Base-by-base conservation (phyloP, 306 rosid genomes). In the Pterocarpus santalinus region DNA sequence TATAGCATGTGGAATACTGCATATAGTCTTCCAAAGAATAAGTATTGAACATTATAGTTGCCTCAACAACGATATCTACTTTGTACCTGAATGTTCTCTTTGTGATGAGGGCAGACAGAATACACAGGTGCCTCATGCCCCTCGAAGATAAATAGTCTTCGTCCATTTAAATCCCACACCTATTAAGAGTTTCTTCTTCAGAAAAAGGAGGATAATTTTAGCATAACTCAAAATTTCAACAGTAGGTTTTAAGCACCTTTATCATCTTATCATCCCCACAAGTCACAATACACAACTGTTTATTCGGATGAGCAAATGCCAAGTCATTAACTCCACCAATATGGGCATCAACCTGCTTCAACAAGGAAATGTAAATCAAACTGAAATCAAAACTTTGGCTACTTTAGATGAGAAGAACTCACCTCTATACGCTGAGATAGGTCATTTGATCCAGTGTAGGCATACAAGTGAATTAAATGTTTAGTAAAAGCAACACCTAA, bases 21-120 rank as follows among this genome's bases (percentile, higher is more conserved):
- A 71, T 39, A 67, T 17, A 58, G 53, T 61, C 66, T 73, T 79
- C 55, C 41, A 60, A 17, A 66, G 55, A 58, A 72, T 49, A 15
- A 80, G 49, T 51, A 41, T 33, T 17, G 36, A 81, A 85, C 67
- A 73, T 63, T 52, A 30, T 3, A 78, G 39, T 44, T 62, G 44
- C 38, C 75, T 62, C 46, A 35, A 63, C 28, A 35, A 74, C 38
- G 51, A 67, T 15, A 76, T 36, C 46, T 69, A 53, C 49, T 30
- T 38, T 46, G 58, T 80, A 92, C 98, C 95, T 94, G 94, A 82
- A 92, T 88, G 81, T 30, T 88, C 87, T 92, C 97, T 85, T 91
- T 92, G 85, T 94, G 94, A 85, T 92, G 97, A 89, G 98, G 97
- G 82, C 97, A 94, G 69, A 94, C 75, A 53, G 97, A 94, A 87